Conservation (phyloP, 129 eudicot genomes). For the Calendula officinalis region DNA sequence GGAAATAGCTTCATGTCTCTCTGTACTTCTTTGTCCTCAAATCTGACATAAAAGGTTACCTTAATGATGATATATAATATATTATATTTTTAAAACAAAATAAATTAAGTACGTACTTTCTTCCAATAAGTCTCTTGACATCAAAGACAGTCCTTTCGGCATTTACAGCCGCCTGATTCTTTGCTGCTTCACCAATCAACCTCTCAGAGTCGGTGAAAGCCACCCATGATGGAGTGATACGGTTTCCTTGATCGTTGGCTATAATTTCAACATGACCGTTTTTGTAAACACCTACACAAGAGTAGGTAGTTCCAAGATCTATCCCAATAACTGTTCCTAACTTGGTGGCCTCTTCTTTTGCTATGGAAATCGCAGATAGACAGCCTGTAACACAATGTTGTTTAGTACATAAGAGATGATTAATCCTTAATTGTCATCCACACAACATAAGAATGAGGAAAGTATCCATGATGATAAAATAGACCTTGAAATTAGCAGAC, state of each 20-base stretch:
- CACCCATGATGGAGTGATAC: conserved; percentile 73
- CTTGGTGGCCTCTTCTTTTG: conserved; percentile 56
- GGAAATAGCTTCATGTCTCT: conserved; percentile 54
- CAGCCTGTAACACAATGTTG: conserved; percentile 37
- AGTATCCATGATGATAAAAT: background rate
- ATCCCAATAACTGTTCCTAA: conserved; percentile 62
- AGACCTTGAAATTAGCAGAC: background rate
- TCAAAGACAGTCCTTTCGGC: conserved; percentile 56
- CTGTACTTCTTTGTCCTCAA: conserved; percentile 63
- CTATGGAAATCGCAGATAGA: conserved; percentile 46
- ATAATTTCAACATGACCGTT: conserved; percentile 3
- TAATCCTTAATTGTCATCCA: too few species aligned
- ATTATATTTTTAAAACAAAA: background rate
- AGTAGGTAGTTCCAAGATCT: conserved; percentile 23
- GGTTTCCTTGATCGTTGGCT: conserved; percentile 68
- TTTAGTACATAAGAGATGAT: background rate
- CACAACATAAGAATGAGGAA: too few species aligned
- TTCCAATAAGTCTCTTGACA: conserved; percentile 64
- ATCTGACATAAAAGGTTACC: conserved; percentile 30
- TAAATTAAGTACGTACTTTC: conserved; percentile 34
- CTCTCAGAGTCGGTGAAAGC: conserved; percentile 60
- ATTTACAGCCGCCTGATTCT: conserved; percentile 63
- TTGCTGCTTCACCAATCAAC: conserved; percentile 69
- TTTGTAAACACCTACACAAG: too few species aligned
- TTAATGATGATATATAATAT: too few species aligned